A percentile compares a stretch with the other conserved stretches of the same genome.
phyloP scores from a whole-genome alignment of 78 protist species.

The Dictyostelium intermedium region DNA sequence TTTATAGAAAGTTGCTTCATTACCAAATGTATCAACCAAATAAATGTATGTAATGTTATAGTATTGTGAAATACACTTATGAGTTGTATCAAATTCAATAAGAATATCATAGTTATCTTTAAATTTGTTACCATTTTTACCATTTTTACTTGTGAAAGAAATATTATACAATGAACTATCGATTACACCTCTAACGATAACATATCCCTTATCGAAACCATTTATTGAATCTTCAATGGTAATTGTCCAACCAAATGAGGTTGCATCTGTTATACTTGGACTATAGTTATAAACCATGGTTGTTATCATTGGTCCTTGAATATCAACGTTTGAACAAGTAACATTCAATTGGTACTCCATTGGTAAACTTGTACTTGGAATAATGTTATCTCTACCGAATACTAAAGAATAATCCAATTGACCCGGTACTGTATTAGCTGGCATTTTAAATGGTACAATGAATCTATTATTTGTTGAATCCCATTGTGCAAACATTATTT shows the following conservation, averaged over 20 bases:
- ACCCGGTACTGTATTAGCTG: neutral
- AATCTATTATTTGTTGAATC: neutral
- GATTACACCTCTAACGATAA: neutral
- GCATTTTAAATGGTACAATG: neutral
- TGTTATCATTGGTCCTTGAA: neutral
- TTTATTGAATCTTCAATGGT: neutral
- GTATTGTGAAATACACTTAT: neutral
- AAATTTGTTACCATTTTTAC: neutral
- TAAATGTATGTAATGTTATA: no score
- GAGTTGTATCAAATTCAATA: neutral
- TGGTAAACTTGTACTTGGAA: neutral
- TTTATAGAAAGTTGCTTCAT: neutral
- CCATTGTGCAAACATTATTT: neutral
- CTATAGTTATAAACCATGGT: no score
- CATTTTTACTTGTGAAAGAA: neutral
- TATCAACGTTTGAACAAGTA: neutral
- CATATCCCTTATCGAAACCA: neutral
- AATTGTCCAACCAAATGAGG: neutral
- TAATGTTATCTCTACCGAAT: neutral
- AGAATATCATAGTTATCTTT: neutral
- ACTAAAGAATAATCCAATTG: neutral
- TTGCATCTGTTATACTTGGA: neutral
- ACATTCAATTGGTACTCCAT: neutral
- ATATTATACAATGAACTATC: neutral
- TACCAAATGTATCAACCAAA: neutral